A percentile compares a stretch with the other conserved stretches of the same genome.
These are phyloP conservation scores for Cynanchum wilfordii DNA, from an alignment of 257 asterid genomes.

Conservation along the genomic window DNA sequence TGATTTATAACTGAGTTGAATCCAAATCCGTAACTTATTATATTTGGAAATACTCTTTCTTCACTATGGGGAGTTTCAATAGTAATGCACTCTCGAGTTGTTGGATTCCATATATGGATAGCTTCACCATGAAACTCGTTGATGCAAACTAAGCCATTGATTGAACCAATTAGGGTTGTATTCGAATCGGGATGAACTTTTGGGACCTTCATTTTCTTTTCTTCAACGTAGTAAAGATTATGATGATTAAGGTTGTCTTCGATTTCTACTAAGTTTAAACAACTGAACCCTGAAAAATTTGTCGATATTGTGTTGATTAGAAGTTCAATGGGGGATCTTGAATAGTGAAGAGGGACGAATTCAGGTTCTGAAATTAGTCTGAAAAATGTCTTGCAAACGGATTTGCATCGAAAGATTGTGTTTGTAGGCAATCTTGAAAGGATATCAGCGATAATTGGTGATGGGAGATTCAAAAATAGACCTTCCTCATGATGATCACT, in stretches of 20 bases:
- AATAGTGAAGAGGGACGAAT: slow-evolving; percentile 19
- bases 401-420: slow-evolving; percentile 17
- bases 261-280: slow-evolving; percentile 7
- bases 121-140: not conserved
- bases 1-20: slow-evolving; percentile 14
- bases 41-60: slow-evolving; percentile 5
- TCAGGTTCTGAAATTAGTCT: slow-evolving; percentile 15
- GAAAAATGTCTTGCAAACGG: slow-evolving; percentile 33
- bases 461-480: slow-evolving; percentile 19
- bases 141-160: slow-evolving; percentile 21
- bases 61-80: slow-evolving; percentile 17
- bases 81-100: slow-evolving; percentile 24
- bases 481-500: not conserved
- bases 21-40: slow-evolving; percentile 34
- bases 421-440: slow-evolving; percentile 30
- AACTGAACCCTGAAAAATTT: not conserved
- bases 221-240: not conserved
- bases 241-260: slow-evolving; percentile 20
- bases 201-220: slow-evolving; percentile 1
- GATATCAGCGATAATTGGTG: slow-evolving; percentile 22
- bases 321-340: slow-evolving; percentile 23
- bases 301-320: not conserved
- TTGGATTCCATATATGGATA: slow-evolving; percentile 34
- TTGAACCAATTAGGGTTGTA: slow-evolving; percentile 18
- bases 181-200: not conserved